These are phyloP conservation scores for Verticillium klebahnii DNA, from an alignment of 2,329 filamentous ascomycete genomes.

Conservation along the genomic window DNA sequence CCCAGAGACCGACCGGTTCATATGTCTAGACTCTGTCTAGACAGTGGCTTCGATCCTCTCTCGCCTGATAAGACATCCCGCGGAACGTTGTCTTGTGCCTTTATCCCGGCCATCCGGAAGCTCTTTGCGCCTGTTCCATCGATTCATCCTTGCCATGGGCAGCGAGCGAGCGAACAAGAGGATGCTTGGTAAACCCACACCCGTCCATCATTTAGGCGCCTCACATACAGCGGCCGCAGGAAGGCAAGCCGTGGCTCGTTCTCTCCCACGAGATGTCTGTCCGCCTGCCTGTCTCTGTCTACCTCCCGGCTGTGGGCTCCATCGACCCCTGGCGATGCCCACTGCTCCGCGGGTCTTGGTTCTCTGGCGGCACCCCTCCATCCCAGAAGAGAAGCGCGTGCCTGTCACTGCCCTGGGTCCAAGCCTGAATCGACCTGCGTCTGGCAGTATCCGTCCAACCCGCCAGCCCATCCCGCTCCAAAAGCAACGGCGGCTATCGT, in stretches of 20 bases:
- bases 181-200: background rate
- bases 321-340: background rate
- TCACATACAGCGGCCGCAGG: background rate
- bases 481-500: conserved; percentile 13
- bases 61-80: background rate
- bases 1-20: background rate
- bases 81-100: background rate
- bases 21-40: background rate
- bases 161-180: background rate
- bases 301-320: background rate
- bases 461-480: background rate
- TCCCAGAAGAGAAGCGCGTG: background rate
- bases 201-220: background rate
- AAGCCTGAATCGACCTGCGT: conserved; percentile 6
- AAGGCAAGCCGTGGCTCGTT: background rate
- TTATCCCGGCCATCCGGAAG: background rate
- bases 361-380: background rate
- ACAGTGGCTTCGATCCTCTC: background rate
- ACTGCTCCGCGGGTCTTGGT: background rate
- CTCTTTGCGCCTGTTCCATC: background rate
- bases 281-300: background rate
- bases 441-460: conserved; percentile 9
- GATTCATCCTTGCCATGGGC: background rate
- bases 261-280: background rate
- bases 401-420: background rate